A percentile compares a stretch with the other conserved stretches of the same genome.
Conservation (phyloP, 331 rosid species). For the Stylosanthes scabra region DNA sequence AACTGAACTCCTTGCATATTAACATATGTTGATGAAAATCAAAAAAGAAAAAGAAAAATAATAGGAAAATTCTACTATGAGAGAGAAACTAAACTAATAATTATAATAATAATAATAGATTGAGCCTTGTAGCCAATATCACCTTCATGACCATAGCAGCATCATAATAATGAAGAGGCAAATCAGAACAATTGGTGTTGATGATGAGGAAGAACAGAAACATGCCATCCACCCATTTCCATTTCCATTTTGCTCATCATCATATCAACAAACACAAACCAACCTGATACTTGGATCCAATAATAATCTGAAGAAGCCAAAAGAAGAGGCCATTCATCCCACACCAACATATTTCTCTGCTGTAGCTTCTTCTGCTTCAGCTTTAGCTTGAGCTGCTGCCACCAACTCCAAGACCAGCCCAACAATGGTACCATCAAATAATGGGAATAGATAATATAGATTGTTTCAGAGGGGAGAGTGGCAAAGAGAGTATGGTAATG, state of each 20-base stretch:
- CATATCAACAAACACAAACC: conserved; percentile 33
- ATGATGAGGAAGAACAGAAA: conserved; percentile 15
- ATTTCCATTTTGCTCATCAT: neutral
- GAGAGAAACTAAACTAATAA: neutral
- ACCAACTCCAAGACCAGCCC: conserved; percentile 29
- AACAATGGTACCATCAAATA: conserved; percentile 30
- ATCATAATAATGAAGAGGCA: conserved; percentile 50
- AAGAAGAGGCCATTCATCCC: too few species aligned
- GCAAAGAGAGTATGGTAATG: too few species aligned
- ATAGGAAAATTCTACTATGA: neutral
- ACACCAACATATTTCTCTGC: too few species aligned
- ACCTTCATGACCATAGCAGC: conserved; percentile 46
- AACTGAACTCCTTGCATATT: conserved; percentile 33
- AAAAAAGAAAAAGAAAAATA: neutral
- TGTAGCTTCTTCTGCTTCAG: neutral
- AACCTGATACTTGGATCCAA: conserved; percentile 36
- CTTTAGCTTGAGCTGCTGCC: conserved; percentile 28
- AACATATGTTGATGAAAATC: conserved; percentile 36
- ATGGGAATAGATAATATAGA: neutral
- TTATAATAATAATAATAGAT: conserved; percentile 60
- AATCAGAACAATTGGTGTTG: conserved; percentile 42
- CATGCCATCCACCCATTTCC: too few species aligned
- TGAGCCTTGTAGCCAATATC: conserved; percentile 99
- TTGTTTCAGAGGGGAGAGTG: too few species aligned
- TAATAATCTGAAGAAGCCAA: neutral